Base-by-base conservation (phyloP, 2,329 filamentous ascomycete species). In the Hymenoscyphus linearis region DNA sequence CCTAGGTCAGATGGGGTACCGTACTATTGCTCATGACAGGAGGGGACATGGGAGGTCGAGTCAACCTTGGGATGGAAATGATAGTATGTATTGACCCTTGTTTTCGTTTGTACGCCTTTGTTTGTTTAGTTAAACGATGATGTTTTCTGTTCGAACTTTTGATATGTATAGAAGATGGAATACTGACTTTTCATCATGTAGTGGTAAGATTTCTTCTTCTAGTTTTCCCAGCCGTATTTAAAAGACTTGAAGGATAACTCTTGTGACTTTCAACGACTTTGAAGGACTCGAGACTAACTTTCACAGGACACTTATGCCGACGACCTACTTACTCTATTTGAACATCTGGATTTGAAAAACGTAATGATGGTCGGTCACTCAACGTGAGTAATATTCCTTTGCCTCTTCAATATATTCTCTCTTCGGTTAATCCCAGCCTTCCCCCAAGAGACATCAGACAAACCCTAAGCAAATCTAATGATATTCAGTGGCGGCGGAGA, bases 401-500 rank as follows among this genome's bases (percentile, higher is more conserved):
- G 37, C 7, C 37, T 40, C 37, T n/a, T 40, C 16, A 6, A 9
- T 7, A 40, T 16, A 12, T 16, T 40, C 36, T 16, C 36, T 40
- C 12, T 16, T 16, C 5, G 14, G 37, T 6, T n/a, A 12, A 14
- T 40, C 37, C 14, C 5, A n/a, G 5, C 16, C 18, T n/a, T 9
- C 16, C 14, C 37, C 16, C 37, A 37, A 37, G 12, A 37, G 5
- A 13, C 13, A 5, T 13, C 3, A 37, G 16, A 9, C 12, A 37
- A 37, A 37, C 3, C 12, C 12, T 13, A 14, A 37, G 16, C 35
- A 40, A 12, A 7, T 6, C 16, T 40, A 40, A 40, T 9, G 18
- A 4, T n/a, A 5, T n/a, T 75, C 2, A 76, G 75, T 3, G 76
- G 76, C 7, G 76, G 76, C 31, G 76, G 76, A 36, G 76, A 78